These are phyloP conservation scores for Beauveria sp. DNA, from an alignment of 2,329 filamentous ascomycete species.

Conservation along the genomic window DNA sequence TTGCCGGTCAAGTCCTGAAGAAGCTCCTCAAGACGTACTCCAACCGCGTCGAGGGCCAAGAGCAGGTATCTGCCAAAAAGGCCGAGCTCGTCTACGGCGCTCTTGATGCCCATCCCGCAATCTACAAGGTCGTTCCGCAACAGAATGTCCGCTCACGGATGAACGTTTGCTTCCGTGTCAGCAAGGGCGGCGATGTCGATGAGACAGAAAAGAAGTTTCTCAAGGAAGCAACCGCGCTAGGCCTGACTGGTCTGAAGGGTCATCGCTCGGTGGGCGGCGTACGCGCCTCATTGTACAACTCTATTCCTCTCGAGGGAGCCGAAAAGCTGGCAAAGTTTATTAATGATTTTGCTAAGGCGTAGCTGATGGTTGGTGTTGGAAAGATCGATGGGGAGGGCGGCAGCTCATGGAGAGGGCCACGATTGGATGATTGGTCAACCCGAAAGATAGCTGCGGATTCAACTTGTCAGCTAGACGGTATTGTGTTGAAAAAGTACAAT, in stretches of 20 bases:
- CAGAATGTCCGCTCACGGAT: constrained; percentile 74
- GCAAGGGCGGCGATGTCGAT: constrained; percentile 49
- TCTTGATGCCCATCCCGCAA: constrained; percentile 62
- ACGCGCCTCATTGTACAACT: constrained; percentile 83
- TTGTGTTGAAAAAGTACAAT: background rate
- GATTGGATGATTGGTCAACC: constrained; percentile 1
- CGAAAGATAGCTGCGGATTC: background rate
- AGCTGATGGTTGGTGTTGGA: background rate
- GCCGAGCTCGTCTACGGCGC: constrained; percentile 67
- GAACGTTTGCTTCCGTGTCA: constrained; percentile 89
- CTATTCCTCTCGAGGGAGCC: constrained; percentile 59
- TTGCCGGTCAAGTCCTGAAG: constrained; percentile 82
- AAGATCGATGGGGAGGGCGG: background rate
- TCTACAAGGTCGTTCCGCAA: constrained; percentile 73
- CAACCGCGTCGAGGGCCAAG: constrained; percentile 67
- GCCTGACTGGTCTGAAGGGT: constrained; percentile 77
- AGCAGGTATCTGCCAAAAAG: constrained; percentile 67
- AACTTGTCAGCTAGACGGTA: background rate
- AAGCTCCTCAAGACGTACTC: constrained; percentile 59
- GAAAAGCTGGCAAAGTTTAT: constrained; percentile 62
- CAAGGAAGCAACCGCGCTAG: constrained; percentile 57
- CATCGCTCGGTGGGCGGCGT: constrained; percentile 84
- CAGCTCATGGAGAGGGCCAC: background rate
- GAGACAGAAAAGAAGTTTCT: constrained; percentile 76
- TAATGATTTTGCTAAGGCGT: constrained; percentile 39